Base-by-base conservation (phyloP, 148 eudicot genomes). In the Vaccinium myrtillus region DNA sequence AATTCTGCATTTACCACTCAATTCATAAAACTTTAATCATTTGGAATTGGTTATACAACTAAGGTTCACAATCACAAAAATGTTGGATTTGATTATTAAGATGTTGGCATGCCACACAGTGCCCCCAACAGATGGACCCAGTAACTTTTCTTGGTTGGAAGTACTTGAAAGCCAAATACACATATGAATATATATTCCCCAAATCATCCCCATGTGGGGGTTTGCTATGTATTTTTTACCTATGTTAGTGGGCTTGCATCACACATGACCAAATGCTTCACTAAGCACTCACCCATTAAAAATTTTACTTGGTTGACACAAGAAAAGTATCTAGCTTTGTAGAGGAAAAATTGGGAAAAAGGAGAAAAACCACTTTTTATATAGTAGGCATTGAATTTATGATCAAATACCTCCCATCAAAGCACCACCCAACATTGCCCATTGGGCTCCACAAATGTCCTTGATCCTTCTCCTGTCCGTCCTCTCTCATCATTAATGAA, bases 251-350 rank as follows among this genome's bases (percentile, higher is more conserved):
- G 86, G 84, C 75, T 87, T 86, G 84, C 88, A 84, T 90, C 87
- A 89, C 8, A 82, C 78, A 65, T 89, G 91, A 89, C 87, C 1
- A 65, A 86, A 89, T 87, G 90, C 90, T 87, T 82, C n/a, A 46
- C 23, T 84, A 86, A 90, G 90, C 89, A 85, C 25, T 59, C 85
- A 88, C 89, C 83, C 59, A 73, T 32, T 16, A 75, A n/a, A 55
- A 9, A 5, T 36, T 36, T 36, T 36, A 36, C 39, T 36, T 36
- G 39, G 4, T 36, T 88, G 83, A 74, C 78, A 82, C 85, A 83
- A 88, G 83, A 83, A 85, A 74, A 85, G 82, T 85, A 73, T 23
- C 30, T 51, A 50, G 6, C 77, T 58, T 25, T 70, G 58, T 13
- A 48, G n/a, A 75, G 48, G 53, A 32, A 46, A 19, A 48, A 5